phyloP scores from a whole-genome alignment of 305 asterid species.

The Fraxinus ornus region DNA sequence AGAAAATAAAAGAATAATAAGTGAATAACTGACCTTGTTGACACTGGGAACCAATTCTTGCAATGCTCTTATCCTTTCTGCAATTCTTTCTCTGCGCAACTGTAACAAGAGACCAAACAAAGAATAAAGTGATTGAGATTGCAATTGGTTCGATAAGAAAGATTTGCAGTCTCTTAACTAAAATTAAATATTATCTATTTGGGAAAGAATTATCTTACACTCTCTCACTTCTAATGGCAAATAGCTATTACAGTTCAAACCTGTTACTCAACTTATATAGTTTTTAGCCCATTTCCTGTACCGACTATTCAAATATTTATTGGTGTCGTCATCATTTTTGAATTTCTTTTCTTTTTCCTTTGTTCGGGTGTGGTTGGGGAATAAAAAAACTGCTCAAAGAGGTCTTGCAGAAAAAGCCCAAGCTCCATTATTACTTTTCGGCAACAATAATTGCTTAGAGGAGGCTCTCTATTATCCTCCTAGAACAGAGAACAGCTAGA shows the following conservation, averaged over 20 bases:
- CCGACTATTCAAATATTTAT: too few relatives aligned
- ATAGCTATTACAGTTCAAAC: neutral
- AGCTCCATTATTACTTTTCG: neutral
- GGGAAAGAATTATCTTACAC: neutral
- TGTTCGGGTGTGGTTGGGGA: neutral
- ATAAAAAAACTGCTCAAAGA: neutral
- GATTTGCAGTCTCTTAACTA: neutral
- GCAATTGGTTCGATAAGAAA: neutral
- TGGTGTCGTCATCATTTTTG: neutral
- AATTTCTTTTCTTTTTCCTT: neutral
- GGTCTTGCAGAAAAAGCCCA: neutral
- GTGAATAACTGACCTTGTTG: constrained; percentile 63
- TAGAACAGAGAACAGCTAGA: neutral
- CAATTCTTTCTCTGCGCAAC: constrained; percentile 92
- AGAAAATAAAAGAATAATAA: too few relatives aligned
- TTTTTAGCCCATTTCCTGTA: too few relatives aligned
- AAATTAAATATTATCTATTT: neutral
- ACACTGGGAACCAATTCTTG: constrained; percentile 97
- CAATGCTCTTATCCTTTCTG: constrained; percentile 93
- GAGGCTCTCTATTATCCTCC: neutral
- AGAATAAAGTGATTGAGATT: neutral
- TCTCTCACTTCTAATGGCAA: neutral
- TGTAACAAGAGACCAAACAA: constrained; percentile 19
- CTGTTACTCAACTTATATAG: too few relatives aligned
- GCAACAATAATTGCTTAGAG: neutral